Percentiles rank a stretch among this genome's conserved stretches.
Conservation (phyloP, 805 yeast genomes). For the Kluyveromyces starmeri region DNA sequence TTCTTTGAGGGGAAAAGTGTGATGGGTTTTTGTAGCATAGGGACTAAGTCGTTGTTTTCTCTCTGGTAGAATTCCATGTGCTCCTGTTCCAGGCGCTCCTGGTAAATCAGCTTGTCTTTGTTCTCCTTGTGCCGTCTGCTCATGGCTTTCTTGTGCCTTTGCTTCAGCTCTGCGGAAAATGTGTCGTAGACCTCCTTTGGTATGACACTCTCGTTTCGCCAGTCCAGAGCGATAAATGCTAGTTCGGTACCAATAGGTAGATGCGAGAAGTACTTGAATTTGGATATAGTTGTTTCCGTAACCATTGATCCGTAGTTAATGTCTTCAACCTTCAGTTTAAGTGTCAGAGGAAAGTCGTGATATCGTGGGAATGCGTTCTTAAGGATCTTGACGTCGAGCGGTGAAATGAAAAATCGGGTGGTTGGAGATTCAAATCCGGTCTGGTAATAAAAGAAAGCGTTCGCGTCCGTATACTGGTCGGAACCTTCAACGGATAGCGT, state of each 20-base stretch:
- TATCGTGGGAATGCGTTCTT: conserved; percentile 54
- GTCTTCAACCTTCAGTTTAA: conserved; percentile 59
- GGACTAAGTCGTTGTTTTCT: conserved; percentile 39
- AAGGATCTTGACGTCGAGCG: conserved; percentile 71
- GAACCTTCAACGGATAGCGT: conserved; percentile 1
- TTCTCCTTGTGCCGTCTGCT: conserved; percentile 53
- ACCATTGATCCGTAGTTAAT: conserved; percentile 57
- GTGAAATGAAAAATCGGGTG: conserved; percentile 59
- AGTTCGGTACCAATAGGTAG: conserved; percentile 79
- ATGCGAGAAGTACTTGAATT: conserved; percentile 69
- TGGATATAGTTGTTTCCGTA: conserved; percentile 46
- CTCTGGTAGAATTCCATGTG: conserved; percentile 49
- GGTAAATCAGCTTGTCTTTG: conserved; percentile 45
- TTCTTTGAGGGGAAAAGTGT: conserved; percentile 2
- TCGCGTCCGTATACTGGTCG: conserved; percentile 29
- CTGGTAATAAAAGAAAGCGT: conserved; percentile 67
- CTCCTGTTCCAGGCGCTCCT: conserved; percentile 48
- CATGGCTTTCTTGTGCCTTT: conserved; percentile 43
- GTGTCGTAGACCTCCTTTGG: conserved; percentile 36
- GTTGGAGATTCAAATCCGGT: conserved; percentile 56
- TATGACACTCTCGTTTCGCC: conserved; percentile 44
- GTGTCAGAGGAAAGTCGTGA: conserved; percentile 55
- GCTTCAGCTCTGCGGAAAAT: conserved; percentile 48
- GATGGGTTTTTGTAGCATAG: conserved; percentile 1
- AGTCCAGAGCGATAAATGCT: conserved; percentile 78